Conservation (phyloP, 768 basidiomycete genomes). For the Pulveroboletus sp. region DNA sequence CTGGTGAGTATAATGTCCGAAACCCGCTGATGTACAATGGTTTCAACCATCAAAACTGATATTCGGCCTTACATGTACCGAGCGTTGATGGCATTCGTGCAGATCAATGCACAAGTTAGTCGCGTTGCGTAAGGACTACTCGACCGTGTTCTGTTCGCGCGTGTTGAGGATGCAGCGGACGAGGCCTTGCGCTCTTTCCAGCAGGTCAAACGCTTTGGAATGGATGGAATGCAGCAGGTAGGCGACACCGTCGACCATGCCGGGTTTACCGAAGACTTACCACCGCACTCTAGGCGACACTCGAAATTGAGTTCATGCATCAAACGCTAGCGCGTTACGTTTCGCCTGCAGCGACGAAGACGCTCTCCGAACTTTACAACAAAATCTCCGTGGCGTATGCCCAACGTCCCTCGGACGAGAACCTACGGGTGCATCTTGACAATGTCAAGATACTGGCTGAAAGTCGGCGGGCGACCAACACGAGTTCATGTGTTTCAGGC, state of each 20-base stretch:
- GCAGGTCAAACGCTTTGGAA: conserved; percentile 87
- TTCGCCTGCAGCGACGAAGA: conserved; percentile 71
- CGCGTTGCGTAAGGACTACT: conserved; percentile 74
- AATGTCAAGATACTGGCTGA: conserved; percentile 88
- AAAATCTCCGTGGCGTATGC: conserved; percentile 92
- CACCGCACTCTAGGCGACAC: conserved; percentile 72
- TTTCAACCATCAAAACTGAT: conserved; percentile 44
- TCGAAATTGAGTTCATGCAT: conserved; percentile 99
- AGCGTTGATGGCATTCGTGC: conserved; percentile 81
- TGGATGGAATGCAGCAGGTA: conserved; percentile 98
- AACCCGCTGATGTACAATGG: neutral
- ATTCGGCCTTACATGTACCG: conserved; percentile 94
- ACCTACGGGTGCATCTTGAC: conserved; percentile 82
- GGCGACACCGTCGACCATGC: conserved; percentile 25
- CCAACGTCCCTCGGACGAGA: conserved; percentile 78
- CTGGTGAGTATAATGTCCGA: conserved; percentile 46
- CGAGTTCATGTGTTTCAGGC: conserved; percentile 91
- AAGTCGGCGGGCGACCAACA: conserved; percentile 83
- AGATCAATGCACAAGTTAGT: conserved; percentile 87
- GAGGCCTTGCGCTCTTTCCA: conserved; percentile 84
- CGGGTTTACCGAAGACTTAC: neutral
- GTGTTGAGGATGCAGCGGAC: conserved; percentile 78
- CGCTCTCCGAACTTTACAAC: conserved; percentile 87
- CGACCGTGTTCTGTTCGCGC: conserved; percentile 71
- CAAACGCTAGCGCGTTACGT: conserved; percentile 91